Evolutionary conservation across 208 protist species (phyloP), one percentile per base, ranked within the genome.

Genomic region (Acanthamoeba royreba): DNA sequence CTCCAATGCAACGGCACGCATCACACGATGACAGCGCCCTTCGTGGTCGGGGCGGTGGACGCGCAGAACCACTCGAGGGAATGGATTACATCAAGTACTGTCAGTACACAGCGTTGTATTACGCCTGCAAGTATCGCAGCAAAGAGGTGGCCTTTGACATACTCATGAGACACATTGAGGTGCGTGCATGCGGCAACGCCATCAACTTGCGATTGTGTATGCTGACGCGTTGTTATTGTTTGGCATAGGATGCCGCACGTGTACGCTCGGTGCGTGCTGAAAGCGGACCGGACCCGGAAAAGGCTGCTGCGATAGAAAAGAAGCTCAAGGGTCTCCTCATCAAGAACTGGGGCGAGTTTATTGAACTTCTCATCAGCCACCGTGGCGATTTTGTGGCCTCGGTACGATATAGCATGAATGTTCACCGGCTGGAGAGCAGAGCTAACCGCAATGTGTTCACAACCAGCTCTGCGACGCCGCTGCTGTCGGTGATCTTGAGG

Each of bases 81-180:
- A 83, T 83, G 53, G n/a, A 81, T 45, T 92, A 72, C 63, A 74
- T 92, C 63, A 92, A 72, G 38, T 92, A 92, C 66, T 74, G 63
- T 28, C 88, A 92, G 63, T 92, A 92, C 49, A 92, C 88, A 28
- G 61, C 88, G 9, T 63, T 66, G 22, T 92, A 92, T 47, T 72
- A 92, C 49, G 88, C 49, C 42, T 83, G 88, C 88, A 92, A 92
- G 31, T 58, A 81, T 35, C 45, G 88, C 88, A 47, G 49, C 31
- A 45, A 40, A 31, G 88, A 92, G 45, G 61, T 92, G 8, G 58
- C 49, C 19, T 52, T 79, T 31, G 88, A 92, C 49, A 28, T 92
- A 15, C 31, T 81, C 43, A 69, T 17, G 52, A 33, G 85, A 1
- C 85, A 91, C 52, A 91, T 69, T 61, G 72, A 83, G 72, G 72